Conservation (phyloP, 192 early-diverging fungal genomes). For the Piromyces finnis region DNA sequence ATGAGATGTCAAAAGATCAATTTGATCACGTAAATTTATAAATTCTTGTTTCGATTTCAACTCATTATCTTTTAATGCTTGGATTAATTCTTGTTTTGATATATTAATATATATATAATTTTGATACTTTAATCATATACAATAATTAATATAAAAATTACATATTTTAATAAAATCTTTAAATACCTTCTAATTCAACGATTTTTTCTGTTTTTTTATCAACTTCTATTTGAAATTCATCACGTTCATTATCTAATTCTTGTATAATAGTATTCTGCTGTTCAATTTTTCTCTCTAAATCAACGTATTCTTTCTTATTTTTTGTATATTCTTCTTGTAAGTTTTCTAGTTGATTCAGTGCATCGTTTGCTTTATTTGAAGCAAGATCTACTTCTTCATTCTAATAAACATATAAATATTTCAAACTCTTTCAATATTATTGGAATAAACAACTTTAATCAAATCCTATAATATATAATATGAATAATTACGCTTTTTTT, state of each 20-base stretch:
- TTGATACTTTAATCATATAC: too few species aligned
- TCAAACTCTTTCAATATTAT: too few species aligned
- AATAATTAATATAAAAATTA: too few species aligned
- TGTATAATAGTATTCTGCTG: not conserved
- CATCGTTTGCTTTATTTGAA: not conserved
- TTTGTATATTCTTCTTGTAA: not conserved
- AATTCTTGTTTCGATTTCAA: not conserved
- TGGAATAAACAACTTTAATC: too few species aligned
- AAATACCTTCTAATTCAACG: not conserved
- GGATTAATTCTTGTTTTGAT: not conserved
- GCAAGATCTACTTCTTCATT: not conserved
- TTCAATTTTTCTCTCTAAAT: not conserved
- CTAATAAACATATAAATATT: too few species aligned
- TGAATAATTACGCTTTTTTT: not conserved
- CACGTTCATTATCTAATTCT: not conserved
- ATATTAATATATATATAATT: too few species aligned
- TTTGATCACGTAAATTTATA: not conserved
- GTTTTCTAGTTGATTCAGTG: not conserved
- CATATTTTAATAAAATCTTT: too few species aligned
- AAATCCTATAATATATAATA: too few species aligned
- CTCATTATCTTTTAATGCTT: not conserved
- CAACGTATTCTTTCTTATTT: not conserved
- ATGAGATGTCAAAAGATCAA: not conserved
- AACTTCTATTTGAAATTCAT: not conserved
- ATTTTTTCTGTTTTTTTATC: not conserved